phyloP scores from a whole-genome alignment of 805 yeast species.

The Candida hungchunana region DNA sequence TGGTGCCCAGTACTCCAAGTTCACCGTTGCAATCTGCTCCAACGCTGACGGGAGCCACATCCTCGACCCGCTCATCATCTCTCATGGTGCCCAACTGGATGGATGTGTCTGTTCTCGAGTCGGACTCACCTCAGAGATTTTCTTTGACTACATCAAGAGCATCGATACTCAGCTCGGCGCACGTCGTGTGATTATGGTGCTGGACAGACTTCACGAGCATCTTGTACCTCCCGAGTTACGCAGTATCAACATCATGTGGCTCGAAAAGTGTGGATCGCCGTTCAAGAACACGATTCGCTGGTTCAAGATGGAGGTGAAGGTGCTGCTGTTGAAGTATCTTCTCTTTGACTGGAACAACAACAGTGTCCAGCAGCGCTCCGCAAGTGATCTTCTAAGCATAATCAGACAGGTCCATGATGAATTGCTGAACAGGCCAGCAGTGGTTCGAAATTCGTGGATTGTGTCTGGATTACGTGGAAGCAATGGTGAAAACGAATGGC shows the following conservation, averaged over 20 bases:
- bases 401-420: conserved; percentile 2
- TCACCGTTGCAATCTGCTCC: conserved; percentile 19
- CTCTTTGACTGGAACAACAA: conserved; percentile 10
- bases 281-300: conserved; percentile 8
- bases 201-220: conserved; percentile 35
- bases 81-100: conserved; percentile 9
- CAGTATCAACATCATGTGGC: conserved; percentile 30
- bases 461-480: conserved; percentile 4
- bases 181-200: conserved; percentile 26
- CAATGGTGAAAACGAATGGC: conserved; percentile 1
- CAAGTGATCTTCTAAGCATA: conserved; percentile 4
- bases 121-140: conserved; percentile 22
- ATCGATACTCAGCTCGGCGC: conserved; percentile 16
- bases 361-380: conserved; percentile 1
- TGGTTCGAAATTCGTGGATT: conserved; percentile 14
- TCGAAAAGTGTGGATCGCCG: conserved; percentile 18
- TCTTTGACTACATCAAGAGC: conserved; percentile 17
- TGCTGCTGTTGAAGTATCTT: conserved; percentile 6
- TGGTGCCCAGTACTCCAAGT: conserved; percentile 10
- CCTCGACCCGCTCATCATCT: conserved; percentile 17
- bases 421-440: conserved; percentile 3
- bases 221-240: conserved; percentile 30
- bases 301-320: conserved; percentile 16
- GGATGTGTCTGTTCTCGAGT: conserved; percentile 17
- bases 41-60: conserved; percentile 21